phyloP scores from a whole-genome alignment of 1,139 yeast species.

The Yamadazyma sp. region DNA sequence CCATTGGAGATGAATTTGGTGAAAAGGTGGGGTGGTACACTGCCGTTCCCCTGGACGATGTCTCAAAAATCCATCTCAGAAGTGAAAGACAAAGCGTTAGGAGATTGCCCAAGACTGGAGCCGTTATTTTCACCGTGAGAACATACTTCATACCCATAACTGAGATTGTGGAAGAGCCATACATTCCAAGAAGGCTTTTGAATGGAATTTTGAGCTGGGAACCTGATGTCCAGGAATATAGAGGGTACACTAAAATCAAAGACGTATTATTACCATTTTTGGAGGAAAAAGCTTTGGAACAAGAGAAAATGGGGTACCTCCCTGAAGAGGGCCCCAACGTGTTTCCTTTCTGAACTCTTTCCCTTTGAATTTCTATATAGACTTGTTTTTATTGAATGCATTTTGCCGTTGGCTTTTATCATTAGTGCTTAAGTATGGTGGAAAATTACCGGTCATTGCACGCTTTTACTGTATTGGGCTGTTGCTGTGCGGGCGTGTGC shows the following conservation, averaged over 20 bases:
- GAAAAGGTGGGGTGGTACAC: conserved; percentile 61
- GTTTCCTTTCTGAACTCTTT: conserved; percentile 44
- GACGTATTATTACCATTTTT: conserved; percentile 57
- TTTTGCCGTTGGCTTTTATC: not conserved
- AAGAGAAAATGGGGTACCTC: conserved; percentile 46
- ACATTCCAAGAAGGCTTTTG: conserved; percentile 56
- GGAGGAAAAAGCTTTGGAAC: conserved; percentile 49
- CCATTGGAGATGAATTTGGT: conserved; percentile 58
- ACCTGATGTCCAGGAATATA: conserved; percentile 57
- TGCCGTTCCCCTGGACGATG: conserved; percentile 48
- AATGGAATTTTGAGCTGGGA: conserved; percentile 61
- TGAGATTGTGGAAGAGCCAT: conserved; percentile 57
- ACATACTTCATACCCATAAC: conserved; percentile 60
- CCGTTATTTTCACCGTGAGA: conserved; percentile 60
- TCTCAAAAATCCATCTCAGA: conserved; percentile 52
- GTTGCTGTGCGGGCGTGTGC: too few species aligned
- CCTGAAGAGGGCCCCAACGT: conserved; percentile 36
- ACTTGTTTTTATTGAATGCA: too few species aligned
- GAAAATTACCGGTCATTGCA: too few species aligned
- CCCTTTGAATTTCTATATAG: too few species aligned
- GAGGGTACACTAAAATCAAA: conserved; percentile 55
- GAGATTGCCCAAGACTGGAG: conserved; percentile 61
- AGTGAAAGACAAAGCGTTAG: conserved; percentile 72
- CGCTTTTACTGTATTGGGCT: too few species aligned
- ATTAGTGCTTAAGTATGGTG: too few species aligned